Conservation (phyloP, 2,329 filamentous ascomycete species). For the Westerdykella sp. region DNA sequence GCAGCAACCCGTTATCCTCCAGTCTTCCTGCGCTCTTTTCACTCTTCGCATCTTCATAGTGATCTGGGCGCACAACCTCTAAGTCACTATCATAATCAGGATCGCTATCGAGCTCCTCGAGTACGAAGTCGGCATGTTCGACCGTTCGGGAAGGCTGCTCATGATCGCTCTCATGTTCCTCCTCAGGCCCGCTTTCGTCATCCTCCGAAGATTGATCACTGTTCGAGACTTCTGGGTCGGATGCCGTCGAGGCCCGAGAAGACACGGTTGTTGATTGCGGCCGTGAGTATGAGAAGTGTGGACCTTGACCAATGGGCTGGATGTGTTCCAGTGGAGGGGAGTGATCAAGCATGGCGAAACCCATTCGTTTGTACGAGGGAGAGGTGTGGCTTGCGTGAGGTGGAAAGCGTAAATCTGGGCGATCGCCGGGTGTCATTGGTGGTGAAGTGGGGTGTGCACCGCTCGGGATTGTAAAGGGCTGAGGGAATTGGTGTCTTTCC, state of each 20-base stretch:
- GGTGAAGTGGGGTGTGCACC: conserved; percentile 30
- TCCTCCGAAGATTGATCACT: conserved; percentile 18
- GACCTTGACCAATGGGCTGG: conserved; percentile 29
- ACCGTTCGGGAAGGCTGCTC: conserved; percentile 22
- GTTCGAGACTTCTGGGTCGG: conserved; percentile 29
- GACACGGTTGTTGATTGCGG: conserved; percentile 30
- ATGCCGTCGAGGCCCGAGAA: conserved; percentile 35
- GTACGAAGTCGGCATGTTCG: conserved; percentile 33
- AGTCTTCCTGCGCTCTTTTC: conserved; percentile 25
- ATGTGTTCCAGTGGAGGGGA: conserved; percentile 36
- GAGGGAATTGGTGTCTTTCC: conserved; percentile 27
- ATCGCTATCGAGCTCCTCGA: conserved; percentile 40
- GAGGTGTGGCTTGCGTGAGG: conserved; percentile 28
- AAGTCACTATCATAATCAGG: conserved; percentile 37
- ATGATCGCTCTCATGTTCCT: conserved; percentile 22
- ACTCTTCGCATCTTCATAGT: conserved; percentile 40
- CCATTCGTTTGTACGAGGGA: conserved; percentile 31
- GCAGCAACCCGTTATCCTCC: conserved; percentile 27
- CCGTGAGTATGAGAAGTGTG: conserved; percentile 34
- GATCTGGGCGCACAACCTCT: conserved; percentile 41
- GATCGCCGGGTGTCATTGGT: conserved; percentile 31
- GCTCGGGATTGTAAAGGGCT: conserved; percentile 24
- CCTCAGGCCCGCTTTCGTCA: conserved; percentile 12
- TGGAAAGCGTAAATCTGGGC: conserved; percentile 23
- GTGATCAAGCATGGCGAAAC: conserved; percentile 21